Evolutionary conservation across 148 eudicot species (phyloP), one percentile per base, ranked within the genome.

Genomic region (Amaranthus hypochondriacus): DNA sequence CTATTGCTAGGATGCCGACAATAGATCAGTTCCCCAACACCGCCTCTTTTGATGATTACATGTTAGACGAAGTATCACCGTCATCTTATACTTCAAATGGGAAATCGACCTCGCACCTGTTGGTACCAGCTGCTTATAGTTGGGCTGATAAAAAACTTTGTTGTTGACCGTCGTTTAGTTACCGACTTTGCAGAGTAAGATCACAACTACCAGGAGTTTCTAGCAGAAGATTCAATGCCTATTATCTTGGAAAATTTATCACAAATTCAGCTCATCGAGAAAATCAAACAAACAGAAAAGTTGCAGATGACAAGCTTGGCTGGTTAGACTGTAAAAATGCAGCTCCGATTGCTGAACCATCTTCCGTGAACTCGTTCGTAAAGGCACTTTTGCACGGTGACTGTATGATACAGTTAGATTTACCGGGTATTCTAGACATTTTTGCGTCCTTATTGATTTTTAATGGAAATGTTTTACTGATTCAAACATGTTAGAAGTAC

Each of bases 351-450:
- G 4, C 56, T 70, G 78, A 72, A 61, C 70, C 75, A 78, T 78
- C 91, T 48, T 66, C 87, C 28, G 87, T 67, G 39, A 84, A 82
- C 69, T 84, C 91, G 5, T 92, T 92, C 78, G 86, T 92, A 54
- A 88, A 92, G 76, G 63, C 84, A 14, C 91, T 92, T 72, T 75
- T 92, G 71, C 90, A 91, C 50, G 87, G 69, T 66, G 92, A 92
- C 70, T 82, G 74, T 4, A 82, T 88, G 69, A 84, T 89, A 85
- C 85, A 81, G 74, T 55, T 77, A 60, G 87, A 82, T 48, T 88
- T 89, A 70, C 92, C 92, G 46, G 80, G 80, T 77, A 83, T 88
- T 71, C 84, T 80, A 73, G 91, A 82, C 47, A 85, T 80, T 72
- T 81, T 82, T 73, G 79, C 56, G 42, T 4, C 15, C 7, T 65